Evolutionary conservation across 1,284 basidiomycete genomes (phyloP).

Genomic region (Salmacisia buchloeana): DNA sequence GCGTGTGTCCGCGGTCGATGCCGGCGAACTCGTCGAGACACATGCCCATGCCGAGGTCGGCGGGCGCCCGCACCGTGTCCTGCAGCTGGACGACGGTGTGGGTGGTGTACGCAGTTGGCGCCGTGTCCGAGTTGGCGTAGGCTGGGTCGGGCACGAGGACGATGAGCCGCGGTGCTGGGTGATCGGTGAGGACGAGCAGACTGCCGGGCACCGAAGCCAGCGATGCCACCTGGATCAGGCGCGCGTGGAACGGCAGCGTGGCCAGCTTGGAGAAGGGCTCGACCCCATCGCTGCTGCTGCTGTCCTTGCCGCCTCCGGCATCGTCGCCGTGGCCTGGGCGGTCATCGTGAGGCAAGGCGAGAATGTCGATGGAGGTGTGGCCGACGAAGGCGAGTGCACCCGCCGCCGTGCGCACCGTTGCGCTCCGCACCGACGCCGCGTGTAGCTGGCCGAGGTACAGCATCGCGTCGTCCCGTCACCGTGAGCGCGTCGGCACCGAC

Average conservation of each 20-base stretch:
- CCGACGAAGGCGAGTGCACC: constrained; percentile 19
- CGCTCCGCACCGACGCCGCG: not conserved
- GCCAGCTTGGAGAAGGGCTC: constrained; percentile 11
- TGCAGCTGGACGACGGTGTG: constrained; percentile 25
- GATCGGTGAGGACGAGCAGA: constrained; percentile 36
- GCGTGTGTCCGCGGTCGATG: constrained; percentile 8
- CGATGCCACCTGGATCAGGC: constrained; percentile 20
- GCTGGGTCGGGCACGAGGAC: constrained; percentile 13
- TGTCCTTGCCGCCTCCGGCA: not conserved
- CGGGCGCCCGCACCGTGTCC: constrained; percentile 29
- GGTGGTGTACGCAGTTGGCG: constrained; percentile 10
- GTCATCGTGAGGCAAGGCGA: constrained; percentile 22
- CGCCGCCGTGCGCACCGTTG: not conserved
- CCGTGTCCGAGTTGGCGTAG: not conserved
- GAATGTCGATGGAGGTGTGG: constrained; percentile 26
- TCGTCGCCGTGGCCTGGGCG: not conserved
- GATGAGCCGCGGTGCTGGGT: constrained; percentile 30
- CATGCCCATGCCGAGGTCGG: constrained; percentile 27
- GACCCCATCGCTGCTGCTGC: not conserved
- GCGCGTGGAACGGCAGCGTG: constrained; percentile 21
- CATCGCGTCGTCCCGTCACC: not conserved
- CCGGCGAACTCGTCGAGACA: constrained; percentile 15
- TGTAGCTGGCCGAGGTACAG: not conserved
- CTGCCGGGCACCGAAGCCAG: constrained; percentile 14
- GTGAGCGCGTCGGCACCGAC: not conserved